Percentiles rank a stretch among this genome's conserved stretches.
phyloP scores from a whole-genome alignment of 2,329 filamentous ascomycete genomes.

The Neofusicoccum cordaticola region DNA sequence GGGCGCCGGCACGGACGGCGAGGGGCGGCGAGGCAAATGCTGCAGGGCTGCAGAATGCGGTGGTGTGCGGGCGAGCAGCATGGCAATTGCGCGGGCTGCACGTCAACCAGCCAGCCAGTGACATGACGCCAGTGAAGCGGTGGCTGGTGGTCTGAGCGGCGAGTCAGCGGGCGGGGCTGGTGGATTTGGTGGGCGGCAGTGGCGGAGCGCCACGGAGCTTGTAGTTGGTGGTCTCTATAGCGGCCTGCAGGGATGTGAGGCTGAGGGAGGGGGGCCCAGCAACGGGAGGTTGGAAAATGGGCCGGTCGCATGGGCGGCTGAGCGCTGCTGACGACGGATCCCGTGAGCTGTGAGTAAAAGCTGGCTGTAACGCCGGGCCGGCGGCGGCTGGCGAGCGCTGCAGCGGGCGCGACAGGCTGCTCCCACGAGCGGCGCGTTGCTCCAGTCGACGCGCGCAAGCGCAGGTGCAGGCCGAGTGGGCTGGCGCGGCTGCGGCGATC shows the following conservation, averaged over 20 bases:
- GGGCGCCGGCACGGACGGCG: background rate
- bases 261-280: background rate
- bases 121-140: conserved; percentile 6
- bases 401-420: no score
- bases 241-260: background rate
- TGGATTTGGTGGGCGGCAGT: conserved; percentile 5
- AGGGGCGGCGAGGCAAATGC: background rate
- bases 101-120: background rate
- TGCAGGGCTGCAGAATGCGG: background rate
- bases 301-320: background rate
- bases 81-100: background rate
- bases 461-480: background rate
- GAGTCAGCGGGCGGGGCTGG: conserved; percentile 12
- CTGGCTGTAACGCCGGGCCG: background rate
- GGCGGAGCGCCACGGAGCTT: conserved; percentile 14
- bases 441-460: background rate
- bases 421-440: no score
- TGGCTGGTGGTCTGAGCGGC: conserved; percentile 12
- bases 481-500: background rate
- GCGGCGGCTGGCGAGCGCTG: background rate
- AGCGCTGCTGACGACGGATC: no score
- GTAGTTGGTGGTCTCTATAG: background rate
- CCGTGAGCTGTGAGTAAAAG: background rate
- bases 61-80: background rate
- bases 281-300: background rate